A percentile compares a stretch with the other conserved stretches of the same genome.
phyloP scores from a whole-genome alignment of 768 basidiomycete species.

The Filobasidium wieringae region DNA sequence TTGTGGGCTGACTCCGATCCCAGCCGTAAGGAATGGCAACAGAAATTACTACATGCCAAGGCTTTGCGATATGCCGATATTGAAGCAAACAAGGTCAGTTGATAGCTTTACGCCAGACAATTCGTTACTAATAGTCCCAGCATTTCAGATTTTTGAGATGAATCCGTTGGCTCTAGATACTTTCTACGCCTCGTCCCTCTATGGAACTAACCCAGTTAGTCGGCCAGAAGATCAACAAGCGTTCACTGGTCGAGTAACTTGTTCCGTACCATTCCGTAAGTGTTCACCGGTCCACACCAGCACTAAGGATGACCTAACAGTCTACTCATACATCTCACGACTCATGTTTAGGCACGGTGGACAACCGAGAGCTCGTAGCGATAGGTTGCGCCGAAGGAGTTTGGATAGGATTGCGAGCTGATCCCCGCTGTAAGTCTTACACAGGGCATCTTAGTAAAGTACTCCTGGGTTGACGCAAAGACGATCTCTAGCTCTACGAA shows the following conservation, averaged over 20 bases:
- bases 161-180: constrained; percentile 80
- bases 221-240: constrained; percentile 44
- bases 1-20: constrained; percentile 73
- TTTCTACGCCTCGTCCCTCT: constrained; percentile 59
- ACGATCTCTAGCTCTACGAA: constrained; percentile 58
- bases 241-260: constrained; percentile 57
- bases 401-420: constrained; percentile 85
- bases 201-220: constrained; percentile 26
- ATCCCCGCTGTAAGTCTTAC: constrained; percentile 58
- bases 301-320: constrained; percentile 13
- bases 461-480: background rate
- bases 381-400: constrained; percentile 92
- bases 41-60: constrained; percentile 77
- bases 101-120: background rate
- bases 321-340: no score
- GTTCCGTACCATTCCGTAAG: constrained; percentile 82
- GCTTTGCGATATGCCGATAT: constrained; percentile 73
- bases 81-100: constrained; percentile 67
- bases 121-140: background rate
- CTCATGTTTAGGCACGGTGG: constrained; percentile 55
- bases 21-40: constrained; percentile 72
- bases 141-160: constrained; percentile 64
- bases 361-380: constrained; percentile 74
- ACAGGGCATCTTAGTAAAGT: background rate
- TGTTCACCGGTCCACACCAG: background rate